These are phyloP conservation scores for Penicillium hesseltinei DNA, from an alignment of 2,329 filamentous ascomycete genomes.

Conservation along the genomic window DNA sequence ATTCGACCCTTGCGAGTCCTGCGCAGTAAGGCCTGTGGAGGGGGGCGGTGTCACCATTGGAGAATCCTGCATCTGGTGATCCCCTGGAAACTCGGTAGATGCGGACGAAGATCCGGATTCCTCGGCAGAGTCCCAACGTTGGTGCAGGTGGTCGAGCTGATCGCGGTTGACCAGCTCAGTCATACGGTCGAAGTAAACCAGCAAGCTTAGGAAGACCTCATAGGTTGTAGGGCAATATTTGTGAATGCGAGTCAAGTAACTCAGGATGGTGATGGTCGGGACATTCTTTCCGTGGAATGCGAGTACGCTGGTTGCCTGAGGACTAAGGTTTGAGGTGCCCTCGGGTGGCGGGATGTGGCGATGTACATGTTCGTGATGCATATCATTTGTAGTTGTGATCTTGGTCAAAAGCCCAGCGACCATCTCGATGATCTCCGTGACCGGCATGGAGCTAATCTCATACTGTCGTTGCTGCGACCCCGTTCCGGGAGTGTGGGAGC, in stretches of 20 bases:
- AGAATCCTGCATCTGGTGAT: constrained; percentile 22
- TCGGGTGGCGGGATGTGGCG: constrained; percentile 65
- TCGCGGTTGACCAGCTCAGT: constrained; percentile 88
- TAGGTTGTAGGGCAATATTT: constrained; percentile 99
- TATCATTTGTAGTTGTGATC: constrained; percentile 94
- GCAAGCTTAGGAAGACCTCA: constrained; percentile 89
- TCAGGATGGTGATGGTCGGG: constrained; percentile 92
- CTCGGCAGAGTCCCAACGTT: constrained; percentile 23
- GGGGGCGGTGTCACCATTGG: constrained; percentile 40
- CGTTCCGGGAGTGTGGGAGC: constrained; percentile 42
- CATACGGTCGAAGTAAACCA: constrained; percentile 99
- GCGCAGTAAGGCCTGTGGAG: constrained; percentile 34
- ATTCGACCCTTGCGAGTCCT: constrained; percentile 32
- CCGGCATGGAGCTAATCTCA: constrained; percentile 97
- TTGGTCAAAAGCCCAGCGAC: constrained; percentile 93
- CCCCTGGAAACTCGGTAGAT: constrained; percentile 17
- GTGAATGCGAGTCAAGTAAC: constrained; percentile 92
- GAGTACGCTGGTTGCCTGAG: constrained; percentile 71
- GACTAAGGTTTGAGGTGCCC: constrained; percentile 57
- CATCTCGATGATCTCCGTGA: constrained; percentile 97
- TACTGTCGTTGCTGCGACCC: constrained; percentile 64
- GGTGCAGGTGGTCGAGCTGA: constrained; percentile 62
- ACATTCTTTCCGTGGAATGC: constrained; percentile 99
- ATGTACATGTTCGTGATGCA: constrained; percentile 88
- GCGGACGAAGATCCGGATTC: constrained; percentile 17